Evolutionary conservation across 2,329 filamentous ascomycete genomes (phyloP).

Genomic region (Pseudogymnoascus sp.): DNA sequence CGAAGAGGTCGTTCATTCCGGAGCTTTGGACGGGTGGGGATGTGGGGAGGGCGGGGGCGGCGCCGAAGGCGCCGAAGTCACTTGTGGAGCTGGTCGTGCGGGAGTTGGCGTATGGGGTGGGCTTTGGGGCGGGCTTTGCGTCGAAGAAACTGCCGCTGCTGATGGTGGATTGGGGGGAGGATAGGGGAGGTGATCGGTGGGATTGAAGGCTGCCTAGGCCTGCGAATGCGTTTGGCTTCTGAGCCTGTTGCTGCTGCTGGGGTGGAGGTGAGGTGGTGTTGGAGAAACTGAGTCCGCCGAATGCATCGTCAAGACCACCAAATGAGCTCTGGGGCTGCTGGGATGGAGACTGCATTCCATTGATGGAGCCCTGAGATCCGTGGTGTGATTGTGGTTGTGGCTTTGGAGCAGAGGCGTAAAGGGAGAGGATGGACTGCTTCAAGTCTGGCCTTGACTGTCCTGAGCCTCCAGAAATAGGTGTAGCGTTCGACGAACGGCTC

Average conservation of each 20-base stretch:
- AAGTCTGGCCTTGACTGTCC: constrained; percentile 79
- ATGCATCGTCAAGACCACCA: constrained; percentile 67
- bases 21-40: constrained; percentile 40
- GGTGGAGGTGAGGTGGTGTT: constrained; percentile 39
- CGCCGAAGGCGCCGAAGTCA: constrained; percentile 56
- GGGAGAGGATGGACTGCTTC: constrained; percentile 93
- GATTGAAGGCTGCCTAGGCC: constrained; percentile 37
- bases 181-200: constrained; percentile 35
- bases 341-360: constrained; percentile 56
- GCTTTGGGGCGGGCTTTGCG: constrained; percentile 43
- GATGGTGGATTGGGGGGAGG: constrained; percentile 38
- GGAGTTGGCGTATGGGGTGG: constrained; percentile 37
- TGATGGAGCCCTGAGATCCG: constrained; percentile 56
- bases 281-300: constrained; percentile 60
- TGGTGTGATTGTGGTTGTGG: constrained; percentile 57
- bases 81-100: constrained; percentile 48
- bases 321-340: constrained; percentile 40
- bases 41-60: constrained; percentile 29
- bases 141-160: constrained; percentile 78
- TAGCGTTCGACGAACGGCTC: constrained; percentile 76
- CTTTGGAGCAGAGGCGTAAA: constrained; percentile 80
- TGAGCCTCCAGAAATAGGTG: constrained; percentile 51
- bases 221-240: constrained; percentile 39
- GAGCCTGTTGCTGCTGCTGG: constrained; percentile 31
- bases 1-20: constrained; percentile 73